These are phyloP conservation scores for Chiua virens DNA, from an alignment of 768 basidiomycete genomes.

Conservation along the genomic window DNA sequence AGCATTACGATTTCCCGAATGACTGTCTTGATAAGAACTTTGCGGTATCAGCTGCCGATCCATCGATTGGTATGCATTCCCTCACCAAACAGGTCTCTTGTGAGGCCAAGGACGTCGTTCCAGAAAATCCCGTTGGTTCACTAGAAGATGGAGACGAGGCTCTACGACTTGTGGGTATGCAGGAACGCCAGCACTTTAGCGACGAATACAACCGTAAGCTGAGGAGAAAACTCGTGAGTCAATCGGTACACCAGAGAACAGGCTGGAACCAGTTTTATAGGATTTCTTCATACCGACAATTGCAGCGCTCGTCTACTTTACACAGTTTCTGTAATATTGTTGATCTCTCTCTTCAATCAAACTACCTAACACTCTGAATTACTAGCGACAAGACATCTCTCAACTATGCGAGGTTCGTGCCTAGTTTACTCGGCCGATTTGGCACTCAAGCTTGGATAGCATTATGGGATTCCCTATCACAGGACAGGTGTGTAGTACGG, in stretches of 20 bases:
- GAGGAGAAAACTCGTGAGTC: constrained; percentile 54
- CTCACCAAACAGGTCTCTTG: too few relatives aligned
- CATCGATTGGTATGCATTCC: too few relatives aligned
- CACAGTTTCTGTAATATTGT: constrained; percentile 34
- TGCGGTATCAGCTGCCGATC: too few relatives aligned
- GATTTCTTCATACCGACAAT: constrained; percentile 38
- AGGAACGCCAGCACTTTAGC: constrained; percentile 48
- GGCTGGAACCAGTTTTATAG: constrained; percentile 9
- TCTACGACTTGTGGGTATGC: constrained; percentile 38
- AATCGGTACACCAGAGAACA: not conserved
- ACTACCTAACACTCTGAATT: not conserved
- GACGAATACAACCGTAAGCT: constrained; percentile 59
- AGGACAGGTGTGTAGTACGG: too few relatives aligned
- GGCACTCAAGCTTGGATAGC: constrained; percentile 12
- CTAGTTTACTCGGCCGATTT: not conserved
- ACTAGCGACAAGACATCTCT: constrained; percentile 40
- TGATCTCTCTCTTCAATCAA: not conserved
- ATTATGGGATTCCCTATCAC: constrained; percentile 32
- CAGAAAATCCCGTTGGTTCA: not conserved
- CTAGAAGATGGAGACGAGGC: constrained; percentile 54
- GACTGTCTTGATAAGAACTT: too few relatives aligned
- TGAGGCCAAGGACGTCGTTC: too few relatives aligned
- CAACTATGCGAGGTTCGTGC: constrained; percentile 35
- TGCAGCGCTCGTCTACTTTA: constrained; percentile 42
- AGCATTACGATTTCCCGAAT: too few relatives aligned